Evolutionary conservation across 2,329 filamentous ascomycete species (phyloP).

Genomic region (Plectosphaerella cucumerina): DNA sequence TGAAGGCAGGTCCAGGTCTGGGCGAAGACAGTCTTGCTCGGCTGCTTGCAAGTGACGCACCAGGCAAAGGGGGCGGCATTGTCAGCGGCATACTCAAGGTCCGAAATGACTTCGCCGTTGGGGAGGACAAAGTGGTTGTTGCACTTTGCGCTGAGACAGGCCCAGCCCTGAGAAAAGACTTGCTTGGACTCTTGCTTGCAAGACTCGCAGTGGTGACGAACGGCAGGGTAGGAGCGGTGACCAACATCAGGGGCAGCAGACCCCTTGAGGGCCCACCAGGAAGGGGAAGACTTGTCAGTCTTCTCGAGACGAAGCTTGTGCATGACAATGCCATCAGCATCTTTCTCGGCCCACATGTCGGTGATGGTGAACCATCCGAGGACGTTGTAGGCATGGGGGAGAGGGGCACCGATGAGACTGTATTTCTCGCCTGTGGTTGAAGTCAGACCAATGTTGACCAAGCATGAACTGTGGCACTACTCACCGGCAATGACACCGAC

Average conservation of each 20-base stretch:
- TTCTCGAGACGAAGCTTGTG: conserved; percentile 65
- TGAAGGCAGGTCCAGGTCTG: conserved; percentile 24
- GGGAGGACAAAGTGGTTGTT: conserved; percentile 5
- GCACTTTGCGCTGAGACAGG: conserved; percentile 21
- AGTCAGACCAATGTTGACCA: background rate
- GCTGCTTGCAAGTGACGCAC: conserved; percentile 27
- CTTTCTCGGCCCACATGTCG: conserved; percentile 62
- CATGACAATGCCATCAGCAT: conserved; percentile 22
- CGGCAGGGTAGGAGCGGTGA: background rate
- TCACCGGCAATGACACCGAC: conserved; percentile 53
- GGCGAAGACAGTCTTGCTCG: conserved; percentile 31
- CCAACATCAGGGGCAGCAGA: no score
- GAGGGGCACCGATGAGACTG: conserved; percentile 37
- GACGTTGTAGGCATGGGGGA: conserved; percentile 59
- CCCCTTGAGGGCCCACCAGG: conserved; percentile 53
- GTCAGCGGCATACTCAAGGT: conserved; percentile 7
- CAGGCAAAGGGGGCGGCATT: conserved; percentile 7
- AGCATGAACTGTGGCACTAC: background rate
- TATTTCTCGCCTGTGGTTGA: conserved; percentile 43
- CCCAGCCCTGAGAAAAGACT: conserved; percentile 25
- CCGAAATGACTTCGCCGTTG: conserved; percentile 9
- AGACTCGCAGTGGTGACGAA: conserved; percentile 24
- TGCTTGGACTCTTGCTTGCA: conserved; percentile 36
- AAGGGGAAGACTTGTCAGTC: conserved; percentile 38
- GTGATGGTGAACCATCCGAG: conserved; percentile 67